phyloP scores from a whole-genome alignment of 2,329 filamentous ascomycete genomes.

The Colletotrichum phormii region DNA sequence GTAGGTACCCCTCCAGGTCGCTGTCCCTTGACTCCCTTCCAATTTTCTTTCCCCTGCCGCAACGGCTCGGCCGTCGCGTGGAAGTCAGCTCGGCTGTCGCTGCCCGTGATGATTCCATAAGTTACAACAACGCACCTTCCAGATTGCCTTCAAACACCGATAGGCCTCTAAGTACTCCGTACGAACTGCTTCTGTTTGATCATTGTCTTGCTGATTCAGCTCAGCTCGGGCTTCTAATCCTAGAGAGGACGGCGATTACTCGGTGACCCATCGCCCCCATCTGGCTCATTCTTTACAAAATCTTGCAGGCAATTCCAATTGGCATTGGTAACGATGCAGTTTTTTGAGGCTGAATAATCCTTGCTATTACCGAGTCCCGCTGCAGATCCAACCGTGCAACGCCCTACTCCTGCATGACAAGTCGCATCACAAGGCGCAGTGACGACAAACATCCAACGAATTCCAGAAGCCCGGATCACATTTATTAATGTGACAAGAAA shows the following conservation, averaged over 20 bases:
- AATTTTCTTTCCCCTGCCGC: background rate
- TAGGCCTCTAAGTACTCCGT: too few relatives aligned
- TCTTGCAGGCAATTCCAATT: background rate
- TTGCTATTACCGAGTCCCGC: background rate
- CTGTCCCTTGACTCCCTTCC: too few relatives aligned
- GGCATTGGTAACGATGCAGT: background rate
- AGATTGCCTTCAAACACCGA: background rate
- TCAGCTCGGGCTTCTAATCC: background rate
- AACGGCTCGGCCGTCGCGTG: constrained; percentile 20
- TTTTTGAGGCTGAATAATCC: background rate
- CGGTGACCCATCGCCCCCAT: background rate
- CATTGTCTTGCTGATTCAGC: background rate
- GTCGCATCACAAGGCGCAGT: background rate
- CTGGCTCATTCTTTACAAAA: background rate
- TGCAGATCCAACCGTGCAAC: background rate
- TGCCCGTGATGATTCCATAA: background rate
- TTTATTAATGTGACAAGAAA: too few relatives aligned
- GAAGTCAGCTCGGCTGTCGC: constrained; percentile 10
- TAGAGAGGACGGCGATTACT: background rate
- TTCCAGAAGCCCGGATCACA: too few relatives aligned
- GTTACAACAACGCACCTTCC: background rate
- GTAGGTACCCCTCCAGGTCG: background rate
- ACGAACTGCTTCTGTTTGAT: too few relatives aligned
- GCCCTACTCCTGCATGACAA: background rate
- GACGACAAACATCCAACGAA: too few relatives aligned